Conservation (phyloP, 139 green algal genomes). For the Tetradesmus obliquus region DNA sequence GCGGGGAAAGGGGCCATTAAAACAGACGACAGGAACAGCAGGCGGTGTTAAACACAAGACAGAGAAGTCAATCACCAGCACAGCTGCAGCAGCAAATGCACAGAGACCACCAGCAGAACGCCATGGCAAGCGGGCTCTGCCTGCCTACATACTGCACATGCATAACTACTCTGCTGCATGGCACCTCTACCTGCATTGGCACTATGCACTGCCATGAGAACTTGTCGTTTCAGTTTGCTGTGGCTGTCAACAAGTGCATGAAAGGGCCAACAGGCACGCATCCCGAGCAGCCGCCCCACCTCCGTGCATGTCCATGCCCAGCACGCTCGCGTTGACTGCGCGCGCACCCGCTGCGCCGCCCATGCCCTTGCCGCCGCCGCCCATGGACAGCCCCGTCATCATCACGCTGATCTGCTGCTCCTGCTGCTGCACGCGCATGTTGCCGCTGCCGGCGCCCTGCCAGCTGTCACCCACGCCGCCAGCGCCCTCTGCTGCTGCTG, state of each 20-base stretch:
- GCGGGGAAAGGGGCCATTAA: not conserved
- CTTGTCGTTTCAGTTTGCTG: too few relatives aligned
- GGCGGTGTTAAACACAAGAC: not conserved
- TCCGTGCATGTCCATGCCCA: slow-evolving; percentile 6
- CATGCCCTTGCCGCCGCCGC: not conserved
- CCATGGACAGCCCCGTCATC: slow-evolving; percentile 29
- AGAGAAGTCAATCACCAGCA: not conserved
- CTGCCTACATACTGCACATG: too few relatives aligned
- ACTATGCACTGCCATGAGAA: too few relatives aligned
- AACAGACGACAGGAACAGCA: not conserved
- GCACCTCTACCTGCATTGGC: too few relatives aligned
- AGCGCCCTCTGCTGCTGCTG: slow-evolving; percentile 9
- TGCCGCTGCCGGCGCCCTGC: not conserved
- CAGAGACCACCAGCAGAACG: too few relatives aligned
- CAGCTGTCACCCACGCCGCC: not conserved
- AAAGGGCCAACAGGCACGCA: too few relatives aligned
- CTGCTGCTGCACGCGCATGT: not conserved
- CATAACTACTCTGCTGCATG: too few relatives aligned
- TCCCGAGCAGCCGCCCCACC: not conserved
- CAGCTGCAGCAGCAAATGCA: not conserved
- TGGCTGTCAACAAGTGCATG: too few relatives aligned
- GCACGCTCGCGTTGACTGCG: not conserved
- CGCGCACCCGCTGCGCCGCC: not conserved
- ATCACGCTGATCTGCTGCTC: slow-evolving; percentile 17
- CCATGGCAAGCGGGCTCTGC: too few relatives aligned